phyloP scores from a whole-genome alignment of 2,329 filamentous ascomycete species.

The Penicillium rolfsii region DNA sequence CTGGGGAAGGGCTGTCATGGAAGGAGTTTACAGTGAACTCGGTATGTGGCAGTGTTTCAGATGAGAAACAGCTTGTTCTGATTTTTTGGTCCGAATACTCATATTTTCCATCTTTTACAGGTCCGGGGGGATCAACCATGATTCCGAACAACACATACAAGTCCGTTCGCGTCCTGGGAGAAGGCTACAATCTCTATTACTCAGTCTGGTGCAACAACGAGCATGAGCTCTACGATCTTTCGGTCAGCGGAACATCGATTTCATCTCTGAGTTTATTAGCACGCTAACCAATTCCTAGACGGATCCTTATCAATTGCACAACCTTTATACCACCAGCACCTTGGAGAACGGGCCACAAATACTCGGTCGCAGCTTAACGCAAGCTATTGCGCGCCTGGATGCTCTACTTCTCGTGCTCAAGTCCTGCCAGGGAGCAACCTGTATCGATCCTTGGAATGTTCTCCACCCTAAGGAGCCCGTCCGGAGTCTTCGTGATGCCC shows the following conservation, averaged over 20 bases:
- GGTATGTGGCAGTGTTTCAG: slow-evolving; percentile 23
- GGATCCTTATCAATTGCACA: slow-evolving; percentile 44
- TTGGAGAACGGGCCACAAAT: slow-evolving; percentile 11
- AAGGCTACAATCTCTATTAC: slow-evolving; percentile 46
- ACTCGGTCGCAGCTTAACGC: slow-evolving; percentile 26
- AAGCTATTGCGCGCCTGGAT: slow-evolving; percentile 37
- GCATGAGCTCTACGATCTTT: slow-evolving; percentile 47
- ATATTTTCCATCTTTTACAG: slow-evolving; percentile 12
- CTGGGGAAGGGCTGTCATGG: slow-evolving; percentile 51
- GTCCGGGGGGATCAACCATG: slow-evolving; percentile 21
- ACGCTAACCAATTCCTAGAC: slow-evolving; percentile 23
- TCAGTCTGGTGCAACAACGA: slow-evolving; percentile 48
- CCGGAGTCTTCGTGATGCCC: slow-evolving; percentile 36
- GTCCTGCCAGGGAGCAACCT: slow-evolving; percentile 42
- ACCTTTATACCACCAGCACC: slow-evolving; percentile 30
- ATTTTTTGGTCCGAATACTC: background rate
- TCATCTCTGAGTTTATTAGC: background rate
- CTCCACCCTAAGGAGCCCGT: slow-evolving; percentile 41
- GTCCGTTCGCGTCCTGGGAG: slow-evolving; percentile 40
- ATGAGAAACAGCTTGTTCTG: background rate
- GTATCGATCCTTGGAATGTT: slow-evolving; percentile 43
- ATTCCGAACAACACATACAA: slow-evolving; percentile 47
- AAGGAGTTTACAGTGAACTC: slow-evolving; percentile 35
- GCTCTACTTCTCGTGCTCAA: slow-evolving; percentile 45
- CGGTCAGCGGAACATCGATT: slow-evolving; percentile 22